Evolutionary conservation across 352 stramenopile genomes (phyloP), one percentile per base, ranked within the genome.

Genomic region (Phytophthora palmivora): DNA sequence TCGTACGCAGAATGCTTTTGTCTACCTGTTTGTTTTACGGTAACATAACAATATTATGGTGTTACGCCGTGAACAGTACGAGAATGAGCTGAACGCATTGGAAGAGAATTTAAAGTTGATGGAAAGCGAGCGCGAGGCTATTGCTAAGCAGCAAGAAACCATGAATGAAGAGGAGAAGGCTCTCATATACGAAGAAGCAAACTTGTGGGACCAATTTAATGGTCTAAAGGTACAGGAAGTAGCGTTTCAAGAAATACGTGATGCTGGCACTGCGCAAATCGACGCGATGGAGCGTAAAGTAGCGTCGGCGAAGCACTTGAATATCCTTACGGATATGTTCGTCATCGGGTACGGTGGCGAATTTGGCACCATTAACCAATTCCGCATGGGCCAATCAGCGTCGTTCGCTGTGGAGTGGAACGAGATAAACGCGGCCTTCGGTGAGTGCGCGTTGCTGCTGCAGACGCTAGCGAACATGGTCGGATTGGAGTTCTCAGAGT

Each of bases 281-380:
- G 76, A 82, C n/a, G 62, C 73, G 3, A 79, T 90, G 42, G 84
- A 93, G 33, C 55, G 58, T 5, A 75, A 79, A 36, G 75, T 77
- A 24, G 45, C 57, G 15, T 63, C 53, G 21, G 76, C 76, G 11
- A 78, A 84, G 47, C 66, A 79, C 24, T 54, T 88, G 30, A 93
- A 91, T 36, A 74, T 92, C 30, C 59, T 92, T 11, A 82, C 67
- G 1, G 88, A 95, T 46, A 80, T 89, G 67, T 96, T 95, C 46
- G 60, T 72, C 34, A 95, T 96, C 57, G 71, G 79, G 8, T 75
- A 91, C 50, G 82, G 74, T 42, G 88, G 87, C 6, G 68, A 66
- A 11, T 94, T 94, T 61, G 88, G 82, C 18, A 94, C 82, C 21
- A 94, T 96, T 62, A 96, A 95, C 50, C 77, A 79, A 14, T 95